phyloP scores from a whole-genome alignment of 73 alveolate species.

The Tetrahymena borealis region DNA sequence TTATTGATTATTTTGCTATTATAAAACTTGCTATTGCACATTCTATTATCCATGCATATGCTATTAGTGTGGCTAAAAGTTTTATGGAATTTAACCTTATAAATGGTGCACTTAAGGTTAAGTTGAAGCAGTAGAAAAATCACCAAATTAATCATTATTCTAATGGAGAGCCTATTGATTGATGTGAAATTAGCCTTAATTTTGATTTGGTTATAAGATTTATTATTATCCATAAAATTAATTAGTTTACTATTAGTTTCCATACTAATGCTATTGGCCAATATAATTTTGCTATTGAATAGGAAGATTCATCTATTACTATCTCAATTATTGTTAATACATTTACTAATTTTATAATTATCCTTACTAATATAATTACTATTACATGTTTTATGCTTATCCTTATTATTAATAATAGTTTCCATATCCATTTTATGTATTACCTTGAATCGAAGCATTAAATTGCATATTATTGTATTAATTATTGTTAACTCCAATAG shows the following conservation, averaged over 20 bases:
- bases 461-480: no score
- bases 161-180: no score
- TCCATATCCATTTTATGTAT: no score
- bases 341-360: background rate
- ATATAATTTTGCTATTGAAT: background rate
- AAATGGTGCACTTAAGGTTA: background rate
- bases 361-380: background rate
- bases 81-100: background rate
- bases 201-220: no score
- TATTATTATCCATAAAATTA: background rate
- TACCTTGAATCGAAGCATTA: no score
- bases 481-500: no score
- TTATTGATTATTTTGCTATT: no score
- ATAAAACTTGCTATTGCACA: no score
- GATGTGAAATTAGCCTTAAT: no score
- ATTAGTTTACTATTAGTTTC: background rate
- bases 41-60: no score
- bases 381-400: background rate
- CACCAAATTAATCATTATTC: background rate
- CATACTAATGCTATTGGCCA: no score
- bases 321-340: background rate
- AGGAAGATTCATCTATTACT: background rate
- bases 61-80: no score
- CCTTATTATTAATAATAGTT: background rate
- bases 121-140: background rate